Evolutionary conservation across 306 rosid species (phyloP).

Genomic region (Cucurbita moschata): DNA sequence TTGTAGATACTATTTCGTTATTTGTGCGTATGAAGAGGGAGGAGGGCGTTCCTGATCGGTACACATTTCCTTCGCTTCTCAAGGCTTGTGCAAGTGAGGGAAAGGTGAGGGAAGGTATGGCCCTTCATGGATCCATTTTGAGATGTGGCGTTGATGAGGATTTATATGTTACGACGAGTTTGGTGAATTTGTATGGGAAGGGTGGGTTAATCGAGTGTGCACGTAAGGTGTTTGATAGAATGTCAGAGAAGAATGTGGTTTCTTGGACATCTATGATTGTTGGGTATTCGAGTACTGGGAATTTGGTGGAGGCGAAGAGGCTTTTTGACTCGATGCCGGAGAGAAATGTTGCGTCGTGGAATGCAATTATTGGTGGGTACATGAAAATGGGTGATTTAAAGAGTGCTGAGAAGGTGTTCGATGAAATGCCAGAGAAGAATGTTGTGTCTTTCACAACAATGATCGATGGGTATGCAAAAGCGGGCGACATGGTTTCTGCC

Average conservation of each 20-base stretch:
- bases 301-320: constrained; percentile 17
- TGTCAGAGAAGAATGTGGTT: constrained; percentile 13
- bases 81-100: constrained; percentile 35
- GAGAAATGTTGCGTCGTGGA: constrained; percentile 25
- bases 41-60: constrained; percentile 32
- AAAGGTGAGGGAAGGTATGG: constrained; percentile 26
- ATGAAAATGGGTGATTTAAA: constrained; percentile 42
- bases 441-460: constrained; percentile 52
- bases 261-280: constrained; percentile 27
- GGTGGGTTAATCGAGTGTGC: constrained; percentile 32
- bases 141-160: constrained; percentile 42
- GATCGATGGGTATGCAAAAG: constrained; percentile 73
- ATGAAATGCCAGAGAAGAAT: constrained; percentile 55
- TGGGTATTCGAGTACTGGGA: constrained; percentile 17
- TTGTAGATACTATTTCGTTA: constrained; percentile 15
- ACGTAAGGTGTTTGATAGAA: constrained; percentile 43
- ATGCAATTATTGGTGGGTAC: constrained; percentile 28
- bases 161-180: constrained; percentile 43
- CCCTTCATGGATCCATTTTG: constrained; percentile 47
- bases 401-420: constrained; percentile 37
- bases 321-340: constrained; percentile 23
- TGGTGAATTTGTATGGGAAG: constrained; percentile 62
- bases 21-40: constrained; percentile 39
- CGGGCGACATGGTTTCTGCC: constrained; percentile 51
- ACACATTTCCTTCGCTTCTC: constrained; percentile 50